phyloP scores from a whole-genome alignment of 306 rosid genomes.

The Prunus persica region Prunus_persica_NCBIv2 NC_034016.1:11367001-11367500 shows the following conservation, averaged over 20 bases:
- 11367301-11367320: background rate
- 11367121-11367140: background rate
- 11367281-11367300: background rate
- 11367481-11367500: background rate
- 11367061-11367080: background rate
- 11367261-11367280: background rate
- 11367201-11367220: background rate
- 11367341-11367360: background rate
- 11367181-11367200: background rate
- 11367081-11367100: background rate
- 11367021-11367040: background rate
- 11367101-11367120: background rate
- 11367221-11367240: background rate
- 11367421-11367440: background rate
- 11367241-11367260: background rate
- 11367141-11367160: background rate
- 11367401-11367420: background rate
- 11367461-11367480: background rate
- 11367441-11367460: background rate
- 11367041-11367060: background rate
- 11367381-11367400: background rate
- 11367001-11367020: background rate
- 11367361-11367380: background rate
- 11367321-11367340: background rate
- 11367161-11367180: background rate